phyloP scores from a whole-genome alignment of 73 alveolate species.

The Breviolum minutum region DNA sequence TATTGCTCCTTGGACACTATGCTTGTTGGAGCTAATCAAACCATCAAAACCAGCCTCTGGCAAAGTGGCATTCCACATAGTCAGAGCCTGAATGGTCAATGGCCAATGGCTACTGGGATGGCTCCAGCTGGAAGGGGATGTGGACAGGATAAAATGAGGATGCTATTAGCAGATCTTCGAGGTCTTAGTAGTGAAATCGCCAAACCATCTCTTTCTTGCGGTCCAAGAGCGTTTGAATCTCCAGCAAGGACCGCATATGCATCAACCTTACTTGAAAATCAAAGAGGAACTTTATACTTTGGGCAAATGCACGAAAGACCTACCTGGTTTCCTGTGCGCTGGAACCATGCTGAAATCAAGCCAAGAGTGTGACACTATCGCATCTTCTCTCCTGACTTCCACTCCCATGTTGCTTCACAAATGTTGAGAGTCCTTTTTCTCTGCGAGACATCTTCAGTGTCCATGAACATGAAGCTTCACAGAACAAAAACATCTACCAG shows the following conservation, averaged over 20 bases:
- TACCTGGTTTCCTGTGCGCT: no score
- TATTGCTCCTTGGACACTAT: no score
- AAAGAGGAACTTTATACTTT: background rate
- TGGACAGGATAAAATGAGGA: background rate
- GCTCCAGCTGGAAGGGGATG: background rate
- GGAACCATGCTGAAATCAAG: background rate
- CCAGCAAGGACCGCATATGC: slow-evolving; percentile 57
- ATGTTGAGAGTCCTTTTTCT: background rate
- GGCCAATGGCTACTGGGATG: no score
- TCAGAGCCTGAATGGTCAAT: background rate
- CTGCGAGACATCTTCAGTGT: background rate
- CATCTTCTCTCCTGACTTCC: background rate
- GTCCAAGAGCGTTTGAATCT: slow-evolving; percentile 3
- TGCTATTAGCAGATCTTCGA: background rate
- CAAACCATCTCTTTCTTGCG: background rate
- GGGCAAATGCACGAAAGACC: no score
- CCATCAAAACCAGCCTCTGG: background rate
- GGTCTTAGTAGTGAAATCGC: no score
- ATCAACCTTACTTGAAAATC: slow-evolving; percentile 17
- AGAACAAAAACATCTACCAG: no score
- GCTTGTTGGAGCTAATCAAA: no score
- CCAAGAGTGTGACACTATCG: slow-evolving; percentile 3
- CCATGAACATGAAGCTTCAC: background rate
- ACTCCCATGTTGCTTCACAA: no score
- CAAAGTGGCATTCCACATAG: background rate